Conservation (phyloP, 2,329 filamentous ascomycete species). For the Fusarium compactum region DNA sequence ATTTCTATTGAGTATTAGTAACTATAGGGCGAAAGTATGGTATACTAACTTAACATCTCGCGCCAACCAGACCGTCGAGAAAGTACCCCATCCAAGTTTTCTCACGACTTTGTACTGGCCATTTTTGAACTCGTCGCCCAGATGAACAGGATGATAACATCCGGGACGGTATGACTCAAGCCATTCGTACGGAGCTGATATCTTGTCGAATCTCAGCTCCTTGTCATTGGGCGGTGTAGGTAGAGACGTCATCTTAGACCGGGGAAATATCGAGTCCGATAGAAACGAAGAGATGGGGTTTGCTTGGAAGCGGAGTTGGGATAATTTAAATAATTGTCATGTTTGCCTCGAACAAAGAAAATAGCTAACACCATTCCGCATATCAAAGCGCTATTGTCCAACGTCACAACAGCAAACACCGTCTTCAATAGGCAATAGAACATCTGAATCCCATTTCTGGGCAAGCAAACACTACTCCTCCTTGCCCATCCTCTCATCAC, state of each 20-base stretch:
- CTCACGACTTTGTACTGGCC: neutral
- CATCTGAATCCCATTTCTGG: no score
- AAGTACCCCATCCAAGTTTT: neutral
- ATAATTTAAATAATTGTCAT: neutral
- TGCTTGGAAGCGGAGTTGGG: no score
- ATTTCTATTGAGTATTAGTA: rapidly evolving
- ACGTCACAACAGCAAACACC: neutral
- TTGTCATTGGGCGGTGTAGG: neutral
- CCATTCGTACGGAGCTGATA: neutral
- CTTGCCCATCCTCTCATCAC: neutral
- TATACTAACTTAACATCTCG: neutral
- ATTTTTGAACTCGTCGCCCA: neutral
- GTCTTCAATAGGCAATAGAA: no score
- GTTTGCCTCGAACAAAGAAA: neutral
- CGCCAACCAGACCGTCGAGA: neutral
- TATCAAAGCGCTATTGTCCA: neutral
- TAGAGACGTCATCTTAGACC: no score
- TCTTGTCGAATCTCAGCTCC: neutral
- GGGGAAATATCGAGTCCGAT: no score
- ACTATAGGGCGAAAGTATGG: rapidly evolving
- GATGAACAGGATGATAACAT: neutral
- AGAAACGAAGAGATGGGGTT: no score
- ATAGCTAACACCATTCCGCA: neutral
- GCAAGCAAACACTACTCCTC: neutral
- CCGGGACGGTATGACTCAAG: neutral